These are phyloP conservation scores for Abrus precatorius DNA, from an alignment of 306 rosid species.

Conservation along the genomic window DNA sequence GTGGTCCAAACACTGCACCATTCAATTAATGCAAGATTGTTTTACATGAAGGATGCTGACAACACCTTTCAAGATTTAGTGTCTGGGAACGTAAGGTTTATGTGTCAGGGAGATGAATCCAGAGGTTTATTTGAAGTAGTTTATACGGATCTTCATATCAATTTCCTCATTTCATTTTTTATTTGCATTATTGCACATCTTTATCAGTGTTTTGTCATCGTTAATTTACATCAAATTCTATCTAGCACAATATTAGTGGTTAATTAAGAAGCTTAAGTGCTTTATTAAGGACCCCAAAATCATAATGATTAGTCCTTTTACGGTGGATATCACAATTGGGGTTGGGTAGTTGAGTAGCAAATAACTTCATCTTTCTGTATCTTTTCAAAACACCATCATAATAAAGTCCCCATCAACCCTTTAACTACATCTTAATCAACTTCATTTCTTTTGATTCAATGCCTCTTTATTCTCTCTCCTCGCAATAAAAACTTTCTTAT, in stretches of 20 bases:
- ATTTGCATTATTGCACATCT: conserved; percentile 57
- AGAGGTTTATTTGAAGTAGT: conserved; percentile 43
- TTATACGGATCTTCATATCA: conserved; percentile 45
- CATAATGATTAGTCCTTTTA: conserved; percentile 61
- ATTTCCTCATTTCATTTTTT: conserved; percentile 34
- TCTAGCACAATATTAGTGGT: conserved; percentile 39
- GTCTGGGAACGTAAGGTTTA: conserved; percentile 25
- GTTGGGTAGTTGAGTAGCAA: conserved; percentile 88
- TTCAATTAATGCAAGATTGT: conserved; percentile 23
- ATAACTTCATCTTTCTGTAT: conserved; percentile 54
- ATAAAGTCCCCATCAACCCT: conserved; percentile 50
- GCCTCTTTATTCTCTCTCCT: conserved; percentile 28
- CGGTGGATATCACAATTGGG: conserved; percentile 59
- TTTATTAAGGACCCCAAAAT: conserved; percentile 54
- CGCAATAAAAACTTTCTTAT: not conserved
- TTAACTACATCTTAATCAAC: conserved; percentile 49
- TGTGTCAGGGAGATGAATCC: conserved; percentile 42
- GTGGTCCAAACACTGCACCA: conserved; percentile 55
- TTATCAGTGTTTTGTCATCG: conserved; percentile 38
- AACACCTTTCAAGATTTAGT: conserved; percentile 36
- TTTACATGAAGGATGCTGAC: conserved; percentile 44
- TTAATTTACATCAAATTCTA: conserved; percentile 34
- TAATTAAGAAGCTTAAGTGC: conserved; percentile 62
- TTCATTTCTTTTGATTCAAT: conserved; percentile 37
- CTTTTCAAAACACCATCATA: conserved; percentile 64